Evolutionary conservation across 805 yeast species (phyloP).

Genomic region (Kodamaea laetipori): DNA sequence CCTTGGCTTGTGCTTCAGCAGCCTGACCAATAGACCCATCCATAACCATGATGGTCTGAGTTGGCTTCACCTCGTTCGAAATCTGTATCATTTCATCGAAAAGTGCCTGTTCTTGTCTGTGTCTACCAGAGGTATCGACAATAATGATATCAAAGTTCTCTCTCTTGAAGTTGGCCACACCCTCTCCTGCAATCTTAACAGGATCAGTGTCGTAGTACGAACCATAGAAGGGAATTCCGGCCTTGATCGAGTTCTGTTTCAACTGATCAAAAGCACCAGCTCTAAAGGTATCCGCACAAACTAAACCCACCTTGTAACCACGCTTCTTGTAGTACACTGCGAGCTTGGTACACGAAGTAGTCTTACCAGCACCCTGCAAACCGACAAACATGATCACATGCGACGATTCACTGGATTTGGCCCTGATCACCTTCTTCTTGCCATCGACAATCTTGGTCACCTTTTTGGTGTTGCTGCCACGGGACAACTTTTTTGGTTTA

Average conservation of each 20-base stretch:
- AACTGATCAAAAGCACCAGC: constrained; percentile 99
- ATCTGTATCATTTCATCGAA: constrained; percentile 95
- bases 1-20: constrained; percentile 91
- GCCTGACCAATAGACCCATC: constrained; percentile 99
- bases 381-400: constrained; percentile 97
- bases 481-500: constrained; percentile 79
- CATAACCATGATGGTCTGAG: constrained; percentile 95
- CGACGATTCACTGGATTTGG: constrained; percentile 19
- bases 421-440: constrained; percentile 26
- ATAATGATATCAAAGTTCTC: constrained; percentile 91
- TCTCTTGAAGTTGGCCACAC: constrained; percentile 87
- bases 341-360: constrained; percentile 94
- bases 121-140: constrained; percentile 98
- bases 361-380: constrained; percentile 97
- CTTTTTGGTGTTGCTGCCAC: constrained; percentile 13
- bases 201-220: constrained; percentile 96
- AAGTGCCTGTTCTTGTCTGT: constrained; percentile 88
- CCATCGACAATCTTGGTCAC: constrained; percentile 29
- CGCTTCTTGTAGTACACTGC: constrained; percentile 93
- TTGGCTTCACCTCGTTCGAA: constrained; percentile 83
- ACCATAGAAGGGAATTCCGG: constrained; percentile 92
- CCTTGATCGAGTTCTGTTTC: constrained; percentile 95
- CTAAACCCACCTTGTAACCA: constrained; percentile 93
- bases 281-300: constrained; percentile 98
- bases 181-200: constrained; percentile 85